Evolutionary conservation across 2,329 filamentous ascomycete species (phyloP).

Genomic region (Fonsecaea monophora): DNA sequence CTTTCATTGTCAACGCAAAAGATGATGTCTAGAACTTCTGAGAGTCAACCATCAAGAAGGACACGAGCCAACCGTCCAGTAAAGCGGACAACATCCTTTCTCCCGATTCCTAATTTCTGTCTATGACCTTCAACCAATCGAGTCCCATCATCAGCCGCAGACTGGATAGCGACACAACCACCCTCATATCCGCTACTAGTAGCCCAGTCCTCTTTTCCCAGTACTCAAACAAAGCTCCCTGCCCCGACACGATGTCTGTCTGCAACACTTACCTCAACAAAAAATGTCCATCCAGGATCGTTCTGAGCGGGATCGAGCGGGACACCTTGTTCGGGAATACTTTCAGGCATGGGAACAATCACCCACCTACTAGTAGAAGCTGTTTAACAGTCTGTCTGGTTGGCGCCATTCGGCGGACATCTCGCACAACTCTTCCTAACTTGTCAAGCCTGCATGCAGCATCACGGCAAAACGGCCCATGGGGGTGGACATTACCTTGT

Average conservation of each 20-base stretch:
- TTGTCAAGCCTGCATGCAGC: no score
- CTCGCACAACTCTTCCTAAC: no score
- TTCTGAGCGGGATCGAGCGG: not conserved
- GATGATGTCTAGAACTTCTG: no score
- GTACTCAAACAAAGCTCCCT: not conserved
- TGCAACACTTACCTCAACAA: not conserved
- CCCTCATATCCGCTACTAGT: not conserved
- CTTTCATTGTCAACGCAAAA: not conserved
- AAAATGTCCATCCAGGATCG: not conserved
- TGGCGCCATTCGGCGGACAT: no score
- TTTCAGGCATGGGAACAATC: slow-evolving; percentile 3
- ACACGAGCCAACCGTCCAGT: no score
- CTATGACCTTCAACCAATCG: no score
- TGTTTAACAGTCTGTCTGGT: no score
- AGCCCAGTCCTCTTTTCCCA: no score
- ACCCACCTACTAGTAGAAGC: not conserved
- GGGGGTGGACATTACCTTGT: not conserved
- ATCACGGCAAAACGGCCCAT: no score
- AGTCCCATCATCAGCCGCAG: not conserved
- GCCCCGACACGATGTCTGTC: not conserved
- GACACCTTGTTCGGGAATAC: not conserved
- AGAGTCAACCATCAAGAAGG: no score
- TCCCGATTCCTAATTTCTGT: no score
- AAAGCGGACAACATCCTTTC: no score
- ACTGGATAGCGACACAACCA: not conserved